phyloP scores from a whole-genome alignment of 2,329 filamentous ascomycete species.

The Sphaceloma murrayae region DNA sequence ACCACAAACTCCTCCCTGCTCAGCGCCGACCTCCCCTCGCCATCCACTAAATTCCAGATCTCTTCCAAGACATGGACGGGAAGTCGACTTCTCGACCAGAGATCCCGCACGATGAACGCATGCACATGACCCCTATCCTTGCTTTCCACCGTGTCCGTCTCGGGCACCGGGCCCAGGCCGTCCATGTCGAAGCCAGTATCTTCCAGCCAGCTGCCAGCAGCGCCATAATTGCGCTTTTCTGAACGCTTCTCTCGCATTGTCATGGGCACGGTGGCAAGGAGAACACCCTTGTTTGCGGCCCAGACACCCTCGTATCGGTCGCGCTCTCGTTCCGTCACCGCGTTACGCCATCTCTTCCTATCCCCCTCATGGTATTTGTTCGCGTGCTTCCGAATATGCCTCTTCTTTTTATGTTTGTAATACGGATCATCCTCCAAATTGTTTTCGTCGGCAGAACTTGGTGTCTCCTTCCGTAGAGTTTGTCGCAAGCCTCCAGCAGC shows the following conservation, averaged over 20 bases:
- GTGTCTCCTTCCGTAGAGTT: conserved; percentile 51
- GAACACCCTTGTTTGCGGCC: conserved; percentile 65
- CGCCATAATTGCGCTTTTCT: conserved; percentile 1
- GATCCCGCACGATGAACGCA: conserved; percentile 60
- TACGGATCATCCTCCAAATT: conserved; percentile 39
- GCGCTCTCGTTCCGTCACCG: conserved; percentile 61
- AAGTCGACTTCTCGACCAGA: conserved; percentile 64
- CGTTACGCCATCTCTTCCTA: conserved; percentile 66
- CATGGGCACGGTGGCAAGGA: conserved; percentile 23
- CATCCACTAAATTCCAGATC: conserved; percentile 63
- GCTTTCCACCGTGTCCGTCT: background rate
- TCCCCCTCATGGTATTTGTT: conserved; percentile 66
- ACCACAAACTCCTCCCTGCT: conserved; percentile 67
- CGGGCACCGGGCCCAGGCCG: conserved; percentile 18
- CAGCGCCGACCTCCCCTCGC: conserved; percentile 50
- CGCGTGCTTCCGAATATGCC: conserved; percentile 51
- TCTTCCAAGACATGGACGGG: conserved; percentile 59
- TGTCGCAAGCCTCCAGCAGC: conserved; percentile 41
- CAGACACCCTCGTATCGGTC: conserved; percentile 76
- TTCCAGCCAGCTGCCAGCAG: conserved; percentile 14
- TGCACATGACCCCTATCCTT: conserved; percentile 46
- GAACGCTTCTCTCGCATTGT: conserved; percentile 19
- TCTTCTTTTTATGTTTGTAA: conserved; percentile 47
- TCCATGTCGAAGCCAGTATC: conserved; percentile 15
- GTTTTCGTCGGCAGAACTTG: conserved; percentile 26